Base-by-base conservation (phyloP, 1,139 yeast genomes). In the Hansenula anomala region DNA sequence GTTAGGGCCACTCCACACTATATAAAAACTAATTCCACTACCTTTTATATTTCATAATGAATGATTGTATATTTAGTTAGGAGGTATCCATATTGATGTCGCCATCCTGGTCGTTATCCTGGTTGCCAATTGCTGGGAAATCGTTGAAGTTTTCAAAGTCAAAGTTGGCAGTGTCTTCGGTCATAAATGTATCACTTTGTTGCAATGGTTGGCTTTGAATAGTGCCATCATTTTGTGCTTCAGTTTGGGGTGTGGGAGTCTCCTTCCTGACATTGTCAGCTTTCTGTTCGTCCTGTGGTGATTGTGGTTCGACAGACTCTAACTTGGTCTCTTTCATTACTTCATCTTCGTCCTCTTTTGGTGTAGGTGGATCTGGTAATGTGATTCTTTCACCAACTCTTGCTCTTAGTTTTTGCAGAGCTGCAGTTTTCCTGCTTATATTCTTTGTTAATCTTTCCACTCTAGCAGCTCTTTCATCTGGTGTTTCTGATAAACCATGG, bases 401-500 rank as follows among this genome's bases (percentile, higher is more conserved):
- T 2, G 34, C 36, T 34, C 42, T 47, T 28, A 50, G 46, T 15
- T 25, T 29, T 26, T 33, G 37, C 13, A 50, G 16, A 4, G 50
- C 39, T 7, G n/a, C 36, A 4, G 33, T 31, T 29, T 50, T 50
- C 15, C 30, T 41, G 1, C 37, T 41, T 5, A 49, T 46, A 22
- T 49, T 50, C 16, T 42, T 42, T 11, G 42, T 42, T 7, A 50
- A 32, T 28, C 26, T 46, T n/a, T 38, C 41, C 6, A 50, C 48
- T 15, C 49, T 33, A 2, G n/a, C 24, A 3, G 42, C 35, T 27
- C 53, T 42, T 26, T 50, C 54, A 17, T 50, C 50, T 16, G 53
- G 52, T 2, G 51, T 43, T 29, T 50, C 54, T 4, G 48, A 40
- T 12, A 50, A 33, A 0, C 54, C 54, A 29, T 49, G 49, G n/a